Evolutionary conservation across 768 basidiomycete species (phyloP).

Genomic region (Trametes cinnabarina): DNA sequence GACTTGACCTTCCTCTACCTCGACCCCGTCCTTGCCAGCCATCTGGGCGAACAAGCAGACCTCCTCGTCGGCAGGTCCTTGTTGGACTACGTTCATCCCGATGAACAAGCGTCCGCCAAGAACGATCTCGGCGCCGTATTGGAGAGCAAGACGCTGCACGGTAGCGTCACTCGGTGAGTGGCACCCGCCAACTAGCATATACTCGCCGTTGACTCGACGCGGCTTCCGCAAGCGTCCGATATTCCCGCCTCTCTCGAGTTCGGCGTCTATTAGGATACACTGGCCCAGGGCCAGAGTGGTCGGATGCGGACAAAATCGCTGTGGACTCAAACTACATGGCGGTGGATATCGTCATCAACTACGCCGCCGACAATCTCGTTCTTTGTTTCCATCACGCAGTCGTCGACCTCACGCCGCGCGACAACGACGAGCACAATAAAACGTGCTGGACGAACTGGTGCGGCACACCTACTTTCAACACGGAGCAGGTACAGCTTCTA

Average conservation of each 20-base stretch:
- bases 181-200: constrained; percentile 19
- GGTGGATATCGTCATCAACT: constrained; percentile 87
- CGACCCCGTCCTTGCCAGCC: constrained; percentile 72
- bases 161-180: constrained; percentile 74
- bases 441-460: constrained; percentile 88
- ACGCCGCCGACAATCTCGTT: constrained; percentile 83
- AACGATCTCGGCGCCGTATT: constrained; percentile 73
- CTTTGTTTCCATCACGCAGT: constrained; percentile 87
- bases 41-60: constrained; percentile 72
- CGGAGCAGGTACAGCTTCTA: constrained; percentile 57
- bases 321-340: constrained; percentile 78
- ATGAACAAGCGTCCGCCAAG: constrained; percentile 73
- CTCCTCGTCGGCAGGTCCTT: constrained; percentile 68
- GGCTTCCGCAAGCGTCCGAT: constrained; percentile 59
- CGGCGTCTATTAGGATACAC: constrained; percentile 70
- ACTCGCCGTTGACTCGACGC: constrained; percentile 22
- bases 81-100: constrained; percentile 79
- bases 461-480: constrained; percentile 64
- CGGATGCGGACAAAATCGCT: constrained; percentile 65
- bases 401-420: constrained; percentile 63
- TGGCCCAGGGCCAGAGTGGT: constrained; percentile 53
- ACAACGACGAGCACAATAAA: constrained; percentile 75
- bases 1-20: constrained; percentile 79
- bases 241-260: constrained; percentile 71
- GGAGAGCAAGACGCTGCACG: constrained; percentile 72